Evolutionary conservation across 2,329 filamentous ascomycete genomes (phyloP).

Genomic region (Neocatenulostroma microsporum): DNA sequence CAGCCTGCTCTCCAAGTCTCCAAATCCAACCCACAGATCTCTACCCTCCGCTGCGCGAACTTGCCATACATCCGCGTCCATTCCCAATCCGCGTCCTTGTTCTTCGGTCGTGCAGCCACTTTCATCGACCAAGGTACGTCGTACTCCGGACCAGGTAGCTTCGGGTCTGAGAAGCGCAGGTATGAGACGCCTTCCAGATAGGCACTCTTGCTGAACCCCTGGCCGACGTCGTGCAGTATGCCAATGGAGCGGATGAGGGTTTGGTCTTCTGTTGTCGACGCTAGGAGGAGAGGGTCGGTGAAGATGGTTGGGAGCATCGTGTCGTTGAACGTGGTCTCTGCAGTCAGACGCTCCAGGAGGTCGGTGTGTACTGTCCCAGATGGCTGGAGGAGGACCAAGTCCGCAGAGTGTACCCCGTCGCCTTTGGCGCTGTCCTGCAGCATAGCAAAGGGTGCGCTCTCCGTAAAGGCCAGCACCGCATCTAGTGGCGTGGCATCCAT

Average conservation of each 20-base stretch:
- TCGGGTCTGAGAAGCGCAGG: conserved; percentile 40
- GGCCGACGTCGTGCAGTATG: conserved; percentile 21
- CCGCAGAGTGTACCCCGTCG: conserved; percentile 25
- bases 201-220: conserved; percentile 38
- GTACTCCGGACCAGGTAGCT: conserved; percentile 44
- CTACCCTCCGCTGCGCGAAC: conserved; percentile 44
- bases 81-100: conserved; percentile 39
- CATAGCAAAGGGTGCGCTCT: conserved; percentile 23
- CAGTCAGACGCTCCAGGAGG: conserved; percentile 13
- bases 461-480: conserved; percentile 27
- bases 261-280: conserved; percentile 16
- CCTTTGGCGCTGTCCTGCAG: conserved; percentile 20
- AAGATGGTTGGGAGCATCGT: conserved; percentile 27
- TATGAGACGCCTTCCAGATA: conserved; percentile 39
- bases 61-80: conserved; percentile 45
- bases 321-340: conserved; percentile 19
- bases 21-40: conserved; percentile 47
- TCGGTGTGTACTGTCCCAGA: conserved; percentile 12
- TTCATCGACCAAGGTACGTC: conserved; percentile 39
- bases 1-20: conserved; percentile 32
- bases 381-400: conserved; percentile 28
- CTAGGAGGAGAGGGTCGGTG: conserved; percentile 20
- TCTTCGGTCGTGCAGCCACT: conserved; percentile 36
- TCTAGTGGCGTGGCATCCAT: conserved; percentile 42
- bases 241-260: conserved; percentile 26